A percentile compares a stretch with the other conserved stretches of the same genome.
These are phyloP conservation scores for Ascochyta fabae DNA, from an alignment of 2,329 filamentous ascomycete species.

Conservation along the genomic window DNA sequence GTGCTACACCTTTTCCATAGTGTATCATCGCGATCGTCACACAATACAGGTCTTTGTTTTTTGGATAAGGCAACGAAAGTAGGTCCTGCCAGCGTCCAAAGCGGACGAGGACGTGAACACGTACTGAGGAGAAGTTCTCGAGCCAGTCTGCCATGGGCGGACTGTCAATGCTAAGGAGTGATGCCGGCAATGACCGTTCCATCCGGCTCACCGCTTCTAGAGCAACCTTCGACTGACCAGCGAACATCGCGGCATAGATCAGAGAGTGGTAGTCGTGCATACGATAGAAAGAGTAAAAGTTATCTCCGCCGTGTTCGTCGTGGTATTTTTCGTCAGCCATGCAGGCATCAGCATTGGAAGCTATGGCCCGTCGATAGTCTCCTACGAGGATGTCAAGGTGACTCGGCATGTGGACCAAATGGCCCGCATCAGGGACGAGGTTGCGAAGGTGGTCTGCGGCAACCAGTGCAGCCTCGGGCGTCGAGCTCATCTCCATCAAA, in stretches of 20 bases:
- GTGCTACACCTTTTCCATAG: constrained; percentile 73
- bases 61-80: constrained; percentile 61
- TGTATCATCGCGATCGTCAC: constrained; percentile 71
- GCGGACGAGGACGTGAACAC: constrained; percentile 72
- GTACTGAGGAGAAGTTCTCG: constrained; percentile 72
- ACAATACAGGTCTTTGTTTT: constrained; percentile 68
- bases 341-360: constrained; percentile 71
- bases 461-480: constrained; percentile 67
- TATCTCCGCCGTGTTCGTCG: constrained; percentile 62
- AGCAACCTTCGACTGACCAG: constrained; percentile 68
- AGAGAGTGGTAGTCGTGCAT: constrained; percentile 77
- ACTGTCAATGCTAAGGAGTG: constrained; percentile 67
- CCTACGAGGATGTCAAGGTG: constrained; percentile 78
- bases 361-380: constrained; percentile 71
- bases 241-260: constrained; percentile 80
- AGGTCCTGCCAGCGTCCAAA: constrained; percentile 77
- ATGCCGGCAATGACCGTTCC: constrained; percentile 68
- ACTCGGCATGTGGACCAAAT: constrained; percentile 77
- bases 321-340: constrained; percentile 72
- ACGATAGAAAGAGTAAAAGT: constrained; percentile 80
- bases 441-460: constrained; percentile 67
- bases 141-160: constrained; percentile 82
- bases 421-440: constrained; percentile 72
- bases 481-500: constrained; percentile 76
- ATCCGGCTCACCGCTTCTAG: constrained; percentile 66